Evolutionary conservation across 2,329 filamentous ascomycete species (phyloP).

Genomic region (Atkinsonella hypoxylon): DNA sequence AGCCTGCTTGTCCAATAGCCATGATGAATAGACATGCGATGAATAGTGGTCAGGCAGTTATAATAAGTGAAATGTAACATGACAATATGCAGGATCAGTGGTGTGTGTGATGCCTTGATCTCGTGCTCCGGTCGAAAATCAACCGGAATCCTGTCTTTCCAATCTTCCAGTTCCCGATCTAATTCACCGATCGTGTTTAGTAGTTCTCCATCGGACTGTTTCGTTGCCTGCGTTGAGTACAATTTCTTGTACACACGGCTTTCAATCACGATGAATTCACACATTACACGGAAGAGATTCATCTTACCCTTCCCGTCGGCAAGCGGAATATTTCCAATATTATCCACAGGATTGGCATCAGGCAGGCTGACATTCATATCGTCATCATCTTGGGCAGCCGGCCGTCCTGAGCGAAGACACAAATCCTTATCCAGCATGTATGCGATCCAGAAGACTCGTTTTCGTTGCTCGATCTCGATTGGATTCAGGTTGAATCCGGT

Average conservation of each 20-base stretch:
- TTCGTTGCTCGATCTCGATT: slow-evolving; percentile 82
- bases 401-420: slow-evolving; percentile 45
- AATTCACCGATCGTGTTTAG: slow-evolving; percentile 93
- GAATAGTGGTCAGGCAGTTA: slow-evolving; percentile 94
- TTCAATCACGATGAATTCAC: slow-evolving; percentile 81
- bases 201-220: slow-evolving; percentile 83
- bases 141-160: slow-evolving; percentile 91
- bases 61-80: slow-evolving; percentile 96
- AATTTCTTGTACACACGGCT: slow-evolving; percentile 87
- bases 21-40: slow-evolving; percentile 96
- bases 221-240: slow-evolving; percentile 85
- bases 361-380: slow-evolving; percentile 94
- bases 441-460: slow-evolving; percentile 53
- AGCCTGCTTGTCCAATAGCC: slow-evolving; percentile 95
- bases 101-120: slow-evolving; percentile 85
- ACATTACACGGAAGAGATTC: slow-evolving; percentile 90
- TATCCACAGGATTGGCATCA: slow-evolving; percentile 79
- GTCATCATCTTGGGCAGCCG: slow-evolving; percentile 51
- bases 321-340: slow-evolving; percentile 87
- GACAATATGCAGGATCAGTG: slow-evolving; percentile 86
- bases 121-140: slow-evolving; percentile 97
- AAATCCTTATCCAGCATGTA: slow-evolving; percentile 55
- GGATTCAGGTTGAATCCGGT: slow-evolving; percentile 88
- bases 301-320: slow-evolving; percentile 83
- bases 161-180: slow-evolving; percentile 78